Base-by-base conservation (phyloP, 2,329 filamentous ascomycete species). In the Scedosporium apiospermum region DNA sequence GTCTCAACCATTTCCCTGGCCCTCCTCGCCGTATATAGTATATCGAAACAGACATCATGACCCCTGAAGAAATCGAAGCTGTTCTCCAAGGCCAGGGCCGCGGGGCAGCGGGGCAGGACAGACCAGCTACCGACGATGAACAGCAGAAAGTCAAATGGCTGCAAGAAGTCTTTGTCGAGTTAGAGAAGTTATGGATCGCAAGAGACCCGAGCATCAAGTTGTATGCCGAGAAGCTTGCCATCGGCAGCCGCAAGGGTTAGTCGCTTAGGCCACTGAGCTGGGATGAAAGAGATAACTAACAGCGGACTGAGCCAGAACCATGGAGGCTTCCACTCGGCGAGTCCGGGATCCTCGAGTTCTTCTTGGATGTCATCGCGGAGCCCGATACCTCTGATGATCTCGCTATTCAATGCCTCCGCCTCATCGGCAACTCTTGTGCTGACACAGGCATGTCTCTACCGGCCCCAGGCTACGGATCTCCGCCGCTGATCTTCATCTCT, bases 401-500 rank as follows among this genome's bases (percentile, higher is more conserved):
- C n/a, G 77, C 77, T 55, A 74, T 82, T 6, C 84, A 87, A 62
- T 72, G 79, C 6, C 73, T 88, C 16, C 81, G 85, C 26, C 71
- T 87, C 21, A 76, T 85, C 16, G 85, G 85, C 14, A 88, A 88
- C 69, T 82, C 82, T 9, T 87, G 83, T 65, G 85, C 85, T 21
- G 85, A 88, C 66, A 82, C 81, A 66, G 78, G 81, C 81, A 70
- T 62, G 70, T 21, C 21, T 26, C 9, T 4, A 18, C 58, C 38
- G 44, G 12, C 57, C 53, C 21, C 18, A 3, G 16, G 1, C 10
- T 2, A 4, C 16, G 41, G 4, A 27, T 6, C 12, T 41, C 23
- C 30, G 6, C 23, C 49, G 6, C 16, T 49, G 18, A 14, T 41
- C 41, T 41, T 44, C 23, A 23, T 27, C 4, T 46, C 58, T 65